Evolutionary conservation across 2,329 filamentous ascomycete species (phyloP).

Genomic region (Cladophialophora immunda): DNA sequence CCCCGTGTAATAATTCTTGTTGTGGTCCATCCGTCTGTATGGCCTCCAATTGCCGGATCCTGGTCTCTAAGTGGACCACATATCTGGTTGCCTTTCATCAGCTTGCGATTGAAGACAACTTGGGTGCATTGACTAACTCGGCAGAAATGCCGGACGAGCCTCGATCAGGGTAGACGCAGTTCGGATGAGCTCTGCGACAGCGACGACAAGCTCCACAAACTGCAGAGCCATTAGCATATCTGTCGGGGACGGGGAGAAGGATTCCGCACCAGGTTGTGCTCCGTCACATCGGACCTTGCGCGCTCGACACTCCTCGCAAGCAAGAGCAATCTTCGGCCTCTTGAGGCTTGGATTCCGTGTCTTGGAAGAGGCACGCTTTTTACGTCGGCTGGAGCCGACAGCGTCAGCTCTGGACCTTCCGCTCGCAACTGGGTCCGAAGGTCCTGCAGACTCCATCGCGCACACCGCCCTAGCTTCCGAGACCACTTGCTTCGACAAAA

Average conservation of each 20-base stretch:
- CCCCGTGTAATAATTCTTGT: neutral
- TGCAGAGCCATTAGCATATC: neutral
- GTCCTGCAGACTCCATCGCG: neutral
- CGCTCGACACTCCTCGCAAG: constrained; percentile 5
- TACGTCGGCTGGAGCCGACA: neutral
- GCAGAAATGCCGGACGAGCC: neutral
- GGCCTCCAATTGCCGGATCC: neutral
- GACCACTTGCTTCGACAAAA: neutral
- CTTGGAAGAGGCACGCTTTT: neutral
- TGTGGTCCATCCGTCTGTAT: neutral
- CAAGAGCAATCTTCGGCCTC: constrained; percentile 2
- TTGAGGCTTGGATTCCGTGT: neutral
- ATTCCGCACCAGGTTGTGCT: neutral
- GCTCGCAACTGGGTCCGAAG: neutral
- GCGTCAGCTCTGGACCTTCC: neutral
- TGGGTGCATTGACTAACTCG: neutral
- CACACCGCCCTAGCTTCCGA: neutral
- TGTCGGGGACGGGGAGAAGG: neutral
- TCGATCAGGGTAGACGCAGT: neutral
- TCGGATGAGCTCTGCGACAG: neutral
- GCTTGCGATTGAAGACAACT: no score
- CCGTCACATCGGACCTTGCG: constrained; percentile 13
- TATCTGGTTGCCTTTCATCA: neutral
- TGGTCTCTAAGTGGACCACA: neutral
- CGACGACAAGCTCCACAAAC: constrained; percentile 9